Percentiles rank a stretch among this genome's conserved stretches.
Evolutionary conservation across 164 flowering plant species (phyloP).

Genomic region (Berberis thunbergii): DNA sequence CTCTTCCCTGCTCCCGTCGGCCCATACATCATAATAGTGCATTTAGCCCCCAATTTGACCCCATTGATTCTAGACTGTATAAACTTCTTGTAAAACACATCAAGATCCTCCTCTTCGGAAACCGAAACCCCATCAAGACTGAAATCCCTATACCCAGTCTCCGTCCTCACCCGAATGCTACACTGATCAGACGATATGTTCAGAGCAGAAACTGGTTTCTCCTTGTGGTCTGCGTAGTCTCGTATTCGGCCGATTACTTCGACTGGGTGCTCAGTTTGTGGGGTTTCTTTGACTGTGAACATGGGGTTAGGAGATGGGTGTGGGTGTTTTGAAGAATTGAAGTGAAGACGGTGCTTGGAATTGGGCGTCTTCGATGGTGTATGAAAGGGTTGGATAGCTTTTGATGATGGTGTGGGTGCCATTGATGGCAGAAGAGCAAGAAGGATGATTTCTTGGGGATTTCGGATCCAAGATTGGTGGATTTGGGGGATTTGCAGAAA

Average conservation of each 20-base stretch:
- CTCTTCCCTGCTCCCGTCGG: slow-evolving; percentile 97
- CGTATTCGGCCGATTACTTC: slow-evolving; percentile 84
- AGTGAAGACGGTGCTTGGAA: neutral
- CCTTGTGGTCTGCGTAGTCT: slow-evolving; percentile 50
- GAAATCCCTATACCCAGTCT: slow-evolving; percentile 85
- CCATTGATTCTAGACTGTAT: slow-evolving; percentile 70
- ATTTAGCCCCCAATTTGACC: slow-evolving; percentile 77
- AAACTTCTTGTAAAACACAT: slow-evolving; percentile 65
- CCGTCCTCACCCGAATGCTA: slow-evolving; percentile 56
- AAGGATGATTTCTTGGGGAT: neutral
- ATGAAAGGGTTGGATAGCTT: neutral
- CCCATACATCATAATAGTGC: slow-evolving; percentile 97
- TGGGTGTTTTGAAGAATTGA: neutral
- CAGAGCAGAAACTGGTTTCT: slow-evolving; percentile 38
- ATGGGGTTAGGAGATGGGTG: slow-evolving; percentile 42
- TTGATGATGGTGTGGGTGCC: neutral
- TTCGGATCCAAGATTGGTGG: neutral
- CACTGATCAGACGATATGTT: slow-evolving; percentile 43
- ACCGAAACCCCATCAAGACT: slow-evolving; percentile 78
- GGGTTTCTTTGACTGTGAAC: slow-evolving; percentile 23
- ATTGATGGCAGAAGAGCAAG: neutral
- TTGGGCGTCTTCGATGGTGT: neutral
- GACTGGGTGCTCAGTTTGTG: slow-evolving; percentile 65
- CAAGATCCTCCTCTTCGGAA: slow-evolving; percentile 84
- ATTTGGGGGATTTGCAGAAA: neutral